These are phyloP conservation scores for Coniella lustricola DNA, from an alignment of 2,329 filamentous ascomycete genomes.

Conservation along the genomic window DNA sequence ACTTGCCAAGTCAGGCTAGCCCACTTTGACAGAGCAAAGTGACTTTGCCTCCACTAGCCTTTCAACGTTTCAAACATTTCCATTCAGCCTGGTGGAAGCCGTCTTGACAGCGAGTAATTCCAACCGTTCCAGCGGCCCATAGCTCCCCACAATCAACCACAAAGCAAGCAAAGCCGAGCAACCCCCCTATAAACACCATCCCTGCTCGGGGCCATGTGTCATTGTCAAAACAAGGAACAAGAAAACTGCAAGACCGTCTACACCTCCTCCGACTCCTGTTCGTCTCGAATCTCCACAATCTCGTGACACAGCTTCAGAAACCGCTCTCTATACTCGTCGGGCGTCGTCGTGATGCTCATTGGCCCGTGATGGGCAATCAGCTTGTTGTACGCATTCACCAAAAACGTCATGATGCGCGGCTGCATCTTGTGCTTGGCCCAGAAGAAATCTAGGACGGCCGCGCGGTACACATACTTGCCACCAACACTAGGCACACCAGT, in stretches of 20 bases:
- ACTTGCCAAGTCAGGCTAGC: neutral
- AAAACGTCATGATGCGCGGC: constrained; percentile 56
- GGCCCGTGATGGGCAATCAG: constrained; percentile 55
- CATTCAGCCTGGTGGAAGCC: no score
- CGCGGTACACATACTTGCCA: constrained; percentile 60
- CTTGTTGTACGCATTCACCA: constrained; percentile 58
- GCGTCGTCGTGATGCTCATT: constrained; percentile 68
- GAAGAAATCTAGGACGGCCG: constrained; percentile 67
- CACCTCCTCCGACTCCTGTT: neutral
- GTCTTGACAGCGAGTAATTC: no score
- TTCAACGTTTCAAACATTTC: no score
- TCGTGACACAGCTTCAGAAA: constrained; percentile 43
- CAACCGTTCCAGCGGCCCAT: no score
- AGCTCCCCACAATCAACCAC: no score
- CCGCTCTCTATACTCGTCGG: constrained; percentile 56
- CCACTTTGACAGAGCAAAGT: no score
- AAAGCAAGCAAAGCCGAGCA: no score
- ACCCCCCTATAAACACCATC: no score
- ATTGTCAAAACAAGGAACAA: no score
- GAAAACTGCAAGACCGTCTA: neutral
- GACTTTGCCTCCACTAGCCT: no score
- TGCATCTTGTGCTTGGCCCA: constrained; percentile 68
- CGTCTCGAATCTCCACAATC: constrained; percentile 28
- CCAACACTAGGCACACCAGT: constrained; percentile 54
- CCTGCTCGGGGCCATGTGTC: no score